Evolutionary conservation across 2,329 filamentous ascomycete species (phyloP).

Genomic region (Calonectria hongkongensis): DNA sequence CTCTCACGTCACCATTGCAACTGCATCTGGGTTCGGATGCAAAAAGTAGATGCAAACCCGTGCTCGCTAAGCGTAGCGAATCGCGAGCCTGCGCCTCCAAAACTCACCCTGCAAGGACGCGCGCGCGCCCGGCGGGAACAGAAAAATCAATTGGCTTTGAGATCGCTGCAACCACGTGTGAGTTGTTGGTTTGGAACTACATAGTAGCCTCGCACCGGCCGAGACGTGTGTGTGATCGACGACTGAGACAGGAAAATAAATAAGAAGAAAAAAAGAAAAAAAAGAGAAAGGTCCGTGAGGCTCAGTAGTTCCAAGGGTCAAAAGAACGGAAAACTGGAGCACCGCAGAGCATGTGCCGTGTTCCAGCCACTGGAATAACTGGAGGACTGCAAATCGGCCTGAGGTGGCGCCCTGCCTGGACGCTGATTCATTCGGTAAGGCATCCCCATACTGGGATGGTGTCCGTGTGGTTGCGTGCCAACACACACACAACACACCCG

Average conservation of each 20-base stretch:
- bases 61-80: conserved; percentile 11
- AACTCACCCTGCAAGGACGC: not conserved
- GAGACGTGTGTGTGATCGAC: not conserved
- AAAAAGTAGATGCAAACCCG: not conserved
- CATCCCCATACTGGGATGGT: not conserved
- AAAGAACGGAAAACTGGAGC: conserved; percentile 10
- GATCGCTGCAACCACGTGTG: not conserved
- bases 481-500: not conserved
- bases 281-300: not conserved
- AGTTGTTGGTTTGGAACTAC: not conserved
- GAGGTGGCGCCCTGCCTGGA: not conserved
- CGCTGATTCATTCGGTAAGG: not conserved
- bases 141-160: not conserved
- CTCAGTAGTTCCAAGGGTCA: not conserved
- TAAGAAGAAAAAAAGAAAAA: not conserved
- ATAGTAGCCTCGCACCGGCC: not conserved
- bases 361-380: not conserved
- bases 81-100: not conserved
- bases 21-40: not conserved
- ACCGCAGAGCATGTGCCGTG: not conserved
- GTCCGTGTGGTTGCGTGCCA: conserved; percentile 12
- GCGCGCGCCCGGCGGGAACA: not conserved
- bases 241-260: not conserved
- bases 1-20: conserved; percentile 3
- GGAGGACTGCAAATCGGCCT: not conserved